These are phyloP conservation scores for Lactarius hengduanensis DNA, from an alignment of 768 basidiomycete genomes.

Conservation along the genomic window DNA sequence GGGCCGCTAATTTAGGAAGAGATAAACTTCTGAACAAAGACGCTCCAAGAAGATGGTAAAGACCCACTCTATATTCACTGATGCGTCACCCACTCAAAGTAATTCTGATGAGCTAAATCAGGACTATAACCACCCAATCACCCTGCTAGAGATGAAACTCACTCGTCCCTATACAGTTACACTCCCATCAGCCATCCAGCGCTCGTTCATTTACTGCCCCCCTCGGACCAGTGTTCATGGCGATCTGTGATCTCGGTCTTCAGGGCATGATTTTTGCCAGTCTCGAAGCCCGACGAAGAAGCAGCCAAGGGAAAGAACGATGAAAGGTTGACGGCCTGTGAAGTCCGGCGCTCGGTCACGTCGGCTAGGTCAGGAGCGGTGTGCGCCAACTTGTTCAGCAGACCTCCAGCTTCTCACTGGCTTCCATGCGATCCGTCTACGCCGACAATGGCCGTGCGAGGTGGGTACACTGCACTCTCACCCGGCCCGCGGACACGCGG, in stretches of 20 bases:
- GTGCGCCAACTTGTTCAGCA: too few relatives aligned
- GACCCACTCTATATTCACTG: neutral
- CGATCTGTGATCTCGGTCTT: neutral
- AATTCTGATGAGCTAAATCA: neutral
- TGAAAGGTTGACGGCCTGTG: neutral
- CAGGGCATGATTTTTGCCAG: neutral
- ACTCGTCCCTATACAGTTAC: neutral
- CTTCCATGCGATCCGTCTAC: too few relatives aligned
- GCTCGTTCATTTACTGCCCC: neutral
- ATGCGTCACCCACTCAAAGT: neutral
- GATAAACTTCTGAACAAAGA: neutral
- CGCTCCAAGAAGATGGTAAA: too few relatives aligned
- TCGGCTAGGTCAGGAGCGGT: too few relatives aligned
- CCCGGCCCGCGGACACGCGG: too few relatives aligned
- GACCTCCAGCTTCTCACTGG: too few relatives aligned
- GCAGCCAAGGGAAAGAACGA: neutral
- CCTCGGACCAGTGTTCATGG: neutral
- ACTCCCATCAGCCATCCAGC: neutral
- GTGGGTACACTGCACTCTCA: too few relatives aligned
- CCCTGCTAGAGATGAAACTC: neutral
- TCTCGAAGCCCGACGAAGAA: neutral
- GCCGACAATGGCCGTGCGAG: too few relatives aligned
- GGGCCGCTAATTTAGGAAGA: neutral
- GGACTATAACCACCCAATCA: neutral
- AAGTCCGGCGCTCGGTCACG: too few relatives aligned